A percentile compares a stretch with the other conserved stretches of the same genome.
Evolutionary conservation across 1,139 yeast genomes (phyloP).

Genomic region (Suhomyces atakaporum): DNA sequence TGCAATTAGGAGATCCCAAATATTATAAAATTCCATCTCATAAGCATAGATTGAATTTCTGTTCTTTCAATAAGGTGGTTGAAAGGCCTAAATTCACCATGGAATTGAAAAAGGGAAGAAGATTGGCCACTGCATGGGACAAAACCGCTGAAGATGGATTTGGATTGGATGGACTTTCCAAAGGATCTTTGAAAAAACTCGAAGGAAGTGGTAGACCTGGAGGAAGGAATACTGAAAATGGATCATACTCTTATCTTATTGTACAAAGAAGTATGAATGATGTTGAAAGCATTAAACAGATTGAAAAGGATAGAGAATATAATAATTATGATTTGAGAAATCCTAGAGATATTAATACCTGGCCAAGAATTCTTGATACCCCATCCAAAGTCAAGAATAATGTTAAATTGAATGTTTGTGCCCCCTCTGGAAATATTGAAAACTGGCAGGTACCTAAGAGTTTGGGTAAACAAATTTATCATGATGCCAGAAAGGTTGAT

Average conservation of each 20-base stretch:
- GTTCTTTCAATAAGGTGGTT: slow-evolving; percentile 73
- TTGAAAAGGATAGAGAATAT: slow-evolving; percentile 37
- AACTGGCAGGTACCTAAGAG: slow-evolving; percentile 88
- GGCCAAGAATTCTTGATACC: slow-evolving; percentile 74
- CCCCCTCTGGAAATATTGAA: slow-evolving; percentile 76
- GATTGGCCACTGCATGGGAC: slow-evolving; percentile 75
- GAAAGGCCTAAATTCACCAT: slow-evolving; percentile 74
- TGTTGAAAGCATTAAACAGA: slow-evolving; percentile 30
- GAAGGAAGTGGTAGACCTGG: slow-evolving; percentile 70
- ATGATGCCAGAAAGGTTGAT: slow-evolving; percentile 83
- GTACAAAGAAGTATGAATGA: slow-evolving; percentile 58
- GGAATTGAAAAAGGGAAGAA: slow-evolving; percentile 82
- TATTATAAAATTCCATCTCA: slow-evolving; percentile 62
- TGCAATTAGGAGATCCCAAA: slow-evolving; percentile 75
- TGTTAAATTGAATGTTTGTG: slow-evolving; percentile 77
- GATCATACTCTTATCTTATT: slow-evolving; percentile 75
- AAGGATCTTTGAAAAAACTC: slow-evolving; percentile 29
- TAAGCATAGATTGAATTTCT: slow-evolving; percentile 66
- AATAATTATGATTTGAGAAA: slow-evolving; percentile 24
- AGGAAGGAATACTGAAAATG: slow-evolving; percentile 70
- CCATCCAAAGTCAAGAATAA: slow-evolving; percentile 85
- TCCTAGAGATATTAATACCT: slow-evolving; percentile 41
- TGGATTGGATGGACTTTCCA: slow-evolving; percentile 41
- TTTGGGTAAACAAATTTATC: slow-evolving; percentile 71
- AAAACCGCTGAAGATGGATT: slow-evolving; percentile 53